A percentile compares a stretch with the other conserved stretches of the same genome.
Evolutionary conservation across 1,139 yeast species (phyloP).

Genomic region (Scheffersomyces cryptocercus): DNA sequence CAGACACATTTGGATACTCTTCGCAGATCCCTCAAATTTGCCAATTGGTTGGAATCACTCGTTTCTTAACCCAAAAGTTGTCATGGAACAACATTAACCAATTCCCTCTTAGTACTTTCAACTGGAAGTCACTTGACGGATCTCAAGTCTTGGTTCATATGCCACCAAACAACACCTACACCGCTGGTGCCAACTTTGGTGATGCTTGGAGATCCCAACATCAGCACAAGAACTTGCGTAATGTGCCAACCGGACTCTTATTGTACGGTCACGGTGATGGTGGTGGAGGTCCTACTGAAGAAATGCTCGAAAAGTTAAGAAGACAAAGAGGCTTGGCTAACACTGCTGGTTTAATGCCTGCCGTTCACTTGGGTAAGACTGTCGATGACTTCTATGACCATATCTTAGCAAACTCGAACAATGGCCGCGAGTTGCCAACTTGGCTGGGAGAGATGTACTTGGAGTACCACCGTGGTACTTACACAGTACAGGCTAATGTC

Average conservation of each 20-base stretch:
- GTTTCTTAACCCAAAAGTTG: slow-evolving; percentile 88
- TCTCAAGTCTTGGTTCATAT: slow-evolving; percentile 91
- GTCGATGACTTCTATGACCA: slow-evolving; percentile 79
- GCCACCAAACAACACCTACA: slow-evolving; percentile 97
- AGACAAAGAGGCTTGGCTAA: slow-evolving; percentile 87
- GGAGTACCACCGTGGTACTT: slow-evolving; percentile 96
- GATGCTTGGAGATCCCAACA: slow-evolving; percentile 79
- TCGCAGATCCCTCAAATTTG: slow-evolving; percentile 94
- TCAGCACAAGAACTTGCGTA: slow-evolving; percentile 81
- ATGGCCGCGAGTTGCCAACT: slow-evolving; percentile 70
- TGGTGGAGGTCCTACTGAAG: slow-evolving; percentile 96
- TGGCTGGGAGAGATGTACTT: slow-evolving; percentile 95
- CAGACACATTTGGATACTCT: slow-evolving; percentile 96
- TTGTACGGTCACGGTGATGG: slow-evolving; percentile 96
- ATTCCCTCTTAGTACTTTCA: slow-evolving; percentile 88
- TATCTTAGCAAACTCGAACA: slow-evolving; percentile 59
- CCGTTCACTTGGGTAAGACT: slow-evolving; percentile 73
- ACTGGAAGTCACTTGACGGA: slow-evolving; percentile 94
- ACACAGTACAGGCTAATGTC: slow-evolving; percentile 87
- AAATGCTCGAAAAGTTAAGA: slow-evolving; percentile 88
- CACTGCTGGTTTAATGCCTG: slow-evolving; percentile 78
- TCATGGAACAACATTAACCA: slow-evolving; percentile 94
- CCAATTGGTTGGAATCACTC: slow-evolving; percentile 76
- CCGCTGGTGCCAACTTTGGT: slow-evolving; percentile 90
- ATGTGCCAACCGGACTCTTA: slow-evolving; percentile 77